Evolutionary conservation across 805 yeast species (phyloP), one percentile per base, ranked within the genome.

Genomic region (Candida manassasensis): DNA sequence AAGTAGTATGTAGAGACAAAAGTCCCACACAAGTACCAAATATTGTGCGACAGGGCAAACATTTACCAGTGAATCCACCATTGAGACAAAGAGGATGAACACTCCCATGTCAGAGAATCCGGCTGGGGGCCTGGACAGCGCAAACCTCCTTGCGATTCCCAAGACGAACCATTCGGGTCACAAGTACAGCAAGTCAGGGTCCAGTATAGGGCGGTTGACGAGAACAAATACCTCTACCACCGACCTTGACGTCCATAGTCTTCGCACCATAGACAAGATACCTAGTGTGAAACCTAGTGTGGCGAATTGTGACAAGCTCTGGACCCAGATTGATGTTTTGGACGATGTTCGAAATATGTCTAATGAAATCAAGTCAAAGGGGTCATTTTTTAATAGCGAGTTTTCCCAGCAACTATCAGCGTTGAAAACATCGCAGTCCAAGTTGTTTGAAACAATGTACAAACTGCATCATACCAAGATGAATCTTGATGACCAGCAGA

Each of bases 241-340:
- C 11, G 58, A 47, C 6, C 11, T 39, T 17, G 49, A 44, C 25
- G 27, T 36, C 6, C 43, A 39, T 13, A 41, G 45, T 42, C 22
- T 49, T 13, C 32, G 61, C 22, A 50, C 64, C 3, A 42, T 57
- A 12, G 85, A 80, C 50, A 65, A 65, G 42, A 55, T 78, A 3
- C 74, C 79, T 7, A 61, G 75, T 3, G 73, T 78, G 0, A 59
- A 65, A 34, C 85, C 87, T 6, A 65, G 69, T 32, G 79, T 76
- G 14, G 79, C 84, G 36, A 64, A 75, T 41, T 88, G 80, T 59
- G 95, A 85, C 57, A 71, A 73, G 49, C 66, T 85, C 30, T 89
- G 95, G 95, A 80, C 90, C 5, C 94, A 86, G 46, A 79, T 88
- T 33, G 95, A 84, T 48, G 81, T 84, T 0, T 67, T 90, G 42